Percentiles rank a stretch among this genome's conserved stretches.
Conservation (phyloP, 2,329 filamentous ascomycete species). For the Colletotrichum incanum region DNA sequence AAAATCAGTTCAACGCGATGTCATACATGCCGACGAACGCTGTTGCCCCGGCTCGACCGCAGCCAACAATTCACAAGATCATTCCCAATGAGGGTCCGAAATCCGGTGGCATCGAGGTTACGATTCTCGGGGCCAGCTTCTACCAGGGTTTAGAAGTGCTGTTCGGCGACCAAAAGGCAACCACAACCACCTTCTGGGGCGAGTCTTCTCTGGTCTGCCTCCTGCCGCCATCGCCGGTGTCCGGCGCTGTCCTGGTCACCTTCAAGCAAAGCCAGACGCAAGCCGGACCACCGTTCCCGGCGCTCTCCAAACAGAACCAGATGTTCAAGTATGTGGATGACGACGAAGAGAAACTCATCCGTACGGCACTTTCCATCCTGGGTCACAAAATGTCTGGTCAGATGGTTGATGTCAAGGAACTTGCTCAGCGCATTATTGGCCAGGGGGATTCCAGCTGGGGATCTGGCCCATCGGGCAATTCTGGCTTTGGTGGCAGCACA, state of each 20-base stretch:
- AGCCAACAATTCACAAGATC: conserved; percentile 82
- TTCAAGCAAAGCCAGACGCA: conserved; percentile 70
- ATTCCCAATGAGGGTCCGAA: conserved; percentile 88
- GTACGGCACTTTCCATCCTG: conserved; percentile 76
- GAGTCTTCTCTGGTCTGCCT: conserved; percentile 85
- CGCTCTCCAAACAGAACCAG: conserved; percentile 59
- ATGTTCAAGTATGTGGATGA: conserved; percentile 84
- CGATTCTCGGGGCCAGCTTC: conserved; percentile 85
- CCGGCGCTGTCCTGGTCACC: conserved; percentile 80
- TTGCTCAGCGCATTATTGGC: conserved; percentile 74
- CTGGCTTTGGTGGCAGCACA: conserved; percentile 59
- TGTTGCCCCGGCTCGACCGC: conserved; percentile 62
- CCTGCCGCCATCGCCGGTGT: conserved; percentile 77
- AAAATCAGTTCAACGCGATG: conserved; percentile 64
- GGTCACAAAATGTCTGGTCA: conserved; percentile 76
- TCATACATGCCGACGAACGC: conserved; percentile 65
- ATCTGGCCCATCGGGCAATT: conserved; percentile 53
- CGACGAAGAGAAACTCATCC: conserved; percentile 77
- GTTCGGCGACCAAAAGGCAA: conserved; percentile 78
- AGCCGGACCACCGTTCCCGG: conserved; percentile 51
- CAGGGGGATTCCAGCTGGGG: conserved; percentile 65
- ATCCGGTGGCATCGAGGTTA: conserved; percentile 89
- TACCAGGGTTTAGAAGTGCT: conserved; percentile 84
- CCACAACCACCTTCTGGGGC: conserved; percentile 86
- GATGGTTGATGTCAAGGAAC: conserved; percentile 72